phyloP scores from a whole-genome alignment of 345 rosid species.

The Brassica cretica region DNA sequence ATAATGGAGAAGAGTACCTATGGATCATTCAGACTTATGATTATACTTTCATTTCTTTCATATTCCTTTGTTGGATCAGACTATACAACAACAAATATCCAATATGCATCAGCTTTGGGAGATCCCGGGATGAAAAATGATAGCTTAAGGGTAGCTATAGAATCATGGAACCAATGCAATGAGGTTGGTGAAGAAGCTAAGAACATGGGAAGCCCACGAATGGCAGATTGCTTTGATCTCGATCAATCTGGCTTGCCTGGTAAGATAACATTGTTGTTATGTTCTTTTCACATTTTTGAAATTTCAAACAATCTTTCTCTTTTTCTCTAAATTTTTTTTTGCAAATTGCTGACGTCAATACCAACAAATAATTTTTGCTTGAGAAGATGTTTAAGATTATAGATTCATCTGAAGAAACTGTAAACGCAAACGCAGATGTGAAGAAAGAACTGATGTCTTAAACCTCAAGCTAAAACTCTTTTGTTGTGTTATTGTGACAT shows the following conservation, averaged over 20 bases:
- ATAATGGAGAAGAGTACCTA: constrained; percentile 27
- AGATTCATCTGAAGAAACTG: background rate
- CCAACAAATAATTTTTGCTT: background rate
- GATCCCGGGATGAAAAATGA: constrained; percentile 51
- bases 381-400: background rate
- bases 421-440: background rate
- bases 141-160: constrained; percentile 56
- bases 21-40: constrained; percentile 6
- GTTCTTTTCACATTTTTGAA: background rate
- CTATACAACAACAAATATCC: background rate
- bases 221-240: constrained; percentile 77
- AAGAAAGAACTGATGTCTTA: background rate
- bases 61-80: constrained; percentile 25
- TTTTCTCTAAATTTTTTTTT: background rate
- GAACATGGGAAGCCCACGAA: constrained; percentile 70
- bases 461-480: background rate
- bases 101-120: constrained; percentile 35
- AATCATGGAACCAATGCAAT: constrained; percentile 74
- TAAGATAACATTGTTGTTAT: constrained; percentile 16
- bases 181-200: constrained; percentile 66
- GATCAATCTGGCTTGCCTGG: constrained; percentile 33
- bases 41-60: constrained; percentile 29
- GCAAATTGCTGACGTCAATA: background rate
- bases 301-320: background rate
- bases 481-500: constrained; percentile 25